These are phyloP conservation scores for Pichia sp. DNA, from an alignment of 1,139 yeast species.

Conservation along the genomic window DNA sequence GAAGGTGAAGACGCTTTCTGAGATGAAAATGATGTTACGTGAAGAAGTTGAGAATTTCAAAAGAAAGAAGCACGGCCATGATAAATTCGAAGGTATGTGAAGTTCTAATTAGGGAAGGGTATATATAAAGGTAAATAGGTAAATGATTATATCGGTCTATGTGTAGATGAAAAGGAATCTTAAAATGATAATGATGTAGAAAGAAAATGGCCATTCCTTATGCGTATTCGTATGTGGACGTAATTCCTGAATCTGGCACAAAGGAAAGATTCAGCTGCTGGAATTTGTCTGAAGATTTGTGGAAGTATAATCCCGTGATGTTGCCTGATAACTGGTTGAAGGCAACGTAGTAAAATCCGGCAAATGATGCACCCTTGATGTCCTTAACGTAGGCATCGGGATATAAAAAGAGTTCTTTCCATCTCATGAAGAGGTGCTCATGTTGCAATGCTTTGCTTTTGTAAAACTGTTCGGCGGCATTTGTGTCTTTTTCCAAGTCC, in stretches of 20 bases:
- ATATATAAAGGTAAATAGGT: background rate
- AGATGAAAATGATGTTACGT: constrained; percentile 44
- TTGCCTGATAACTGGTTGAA: constrained; percentile 75
- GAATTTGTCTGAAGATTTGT: constrained; percentile 70
- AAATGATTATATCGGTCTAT: background rate
- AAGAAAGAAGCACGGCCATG: constrained; percentile 24
- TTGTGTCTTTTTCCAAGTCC: constrained; percentile 15
- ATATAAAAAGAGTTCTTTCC: constrained; percentile 88
- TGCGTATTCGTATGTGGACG: constrained; percentile 37
- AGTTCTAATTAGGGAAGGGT: background rate
- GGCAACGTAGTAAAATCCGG: constrained; percentile 88
- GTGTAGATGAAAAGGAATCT: no score
- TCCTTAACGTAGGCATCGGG: constrained; percentile 74
- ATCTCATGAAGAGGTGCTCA: constrained; percentile 77
- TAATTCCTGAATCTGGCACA: constrained; percentile 39
- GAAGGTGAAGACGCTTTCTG: constrained; percentile 35
- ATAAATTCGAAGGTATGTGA: background rate
- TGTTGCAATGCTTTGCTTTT: constrained; percentile 35
- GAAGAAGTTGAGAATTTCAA: constrained; percentile 44
- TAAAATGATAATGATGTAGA: no score
- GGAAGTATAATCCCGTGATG: constrained; percentile 79
- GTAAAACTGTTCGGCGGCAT: constrained; percentile 28
- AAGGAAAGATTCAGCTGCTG: constrained; percentile 62
- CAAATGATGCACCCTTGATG: constrained; percentile 82
- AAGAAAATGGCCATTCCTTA: no score